Conservation (phyloP, 78 protist species). For the Dictyostelium citrinum region DNA sequence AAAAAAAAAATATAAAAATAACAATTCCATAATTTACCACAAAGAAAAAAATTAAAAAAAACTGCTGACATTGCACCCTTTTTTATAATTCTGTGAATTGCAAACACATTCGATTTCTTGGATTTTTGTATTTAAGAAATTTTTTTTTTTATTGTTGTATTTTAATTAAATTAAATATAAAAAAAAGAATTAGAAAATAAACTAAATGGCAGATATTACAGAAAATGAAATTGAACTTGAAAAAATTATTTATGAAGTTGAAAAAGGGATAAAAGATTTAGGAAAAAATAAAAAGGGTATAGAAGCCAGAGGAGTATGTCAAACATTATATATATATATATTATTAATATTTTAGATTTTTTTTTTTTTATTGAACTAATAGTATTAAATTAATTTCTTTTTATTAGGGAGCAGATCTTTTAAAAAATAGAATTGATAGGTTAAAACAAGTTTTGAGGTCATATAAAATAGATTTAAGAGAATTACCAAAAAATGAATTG, state of each 20-base stretch:
- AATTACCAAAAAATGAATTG: constrained; percentile 4
- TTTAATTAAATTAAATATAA: too few species aligned
- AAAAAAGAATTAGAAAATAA: too few species aligned
- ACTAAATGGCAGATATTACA: neutral
- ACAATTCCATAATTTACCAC: too few species aligned
- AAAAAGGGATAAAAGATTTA: neutral
- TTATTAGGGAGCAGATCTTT: neutral
- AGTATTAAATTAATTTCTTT: too few species aligned
- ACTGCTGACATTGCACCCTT: neutral
- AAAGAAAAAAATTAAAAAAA: too few species aligned
- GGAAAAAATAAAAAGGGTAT: neutral
- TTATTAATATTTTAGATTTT: too few species aligned
- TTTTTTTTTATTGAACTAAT: too few species aligned
- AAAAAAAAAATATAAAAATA: too few species aligned
- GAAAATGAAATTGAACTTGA: constrained; percentile 10
- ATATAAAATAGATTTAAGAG: constrained; percentile 16
- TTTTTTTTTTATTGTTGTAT: too few species aligned
- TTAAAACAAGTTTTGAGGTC: constrained; percentile 18
- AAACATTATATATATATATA: neutral
- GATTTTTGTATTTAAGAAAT: neutral
- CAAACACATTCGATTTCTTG: too few species aligned
- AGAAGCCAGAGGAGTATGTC: neutral
- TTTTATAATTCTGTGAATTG: too few species aligned
- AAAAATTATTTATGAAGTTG: neutral
- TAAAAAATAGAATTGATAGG: neutral